A percentile compares a stretch with the other conserved stretches of the same genome.
Evolutionary conservation across 164 flowering plant species (phyloP).

Genomic region (Hamamelis virginiana): DNA sequence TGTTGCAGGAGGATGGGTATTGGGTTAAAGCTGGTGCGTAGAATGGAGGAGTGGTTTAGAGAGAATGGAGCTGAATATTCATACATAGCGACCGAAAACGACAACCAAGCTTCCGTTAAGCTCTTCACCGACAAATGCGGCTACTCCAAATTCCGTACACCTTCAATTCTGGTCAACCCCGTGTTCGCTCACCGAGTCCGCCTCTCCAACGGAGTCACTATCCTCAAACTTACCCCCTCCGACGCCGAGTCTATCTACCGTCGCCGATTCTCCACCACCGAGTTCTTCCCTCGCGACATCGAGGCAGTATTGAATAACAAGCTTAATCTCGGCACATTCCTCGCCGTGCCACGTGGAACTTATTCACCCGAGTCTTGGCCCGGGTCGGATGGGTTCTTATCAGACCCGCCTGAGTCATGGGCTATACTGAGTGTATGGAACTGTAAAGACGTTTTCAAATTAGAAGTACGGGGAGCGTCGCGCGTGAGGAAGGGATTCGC

Average conservation of each 20-base stretch:
- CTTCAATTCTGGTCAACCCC: slow-evolving; percentile 84
- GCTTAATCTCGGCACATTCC: slow-evolving; percentile 78
- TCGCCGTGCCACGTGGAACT: slow-evolving; percentile 54
- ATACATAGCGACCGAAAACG: slow-evolving; percentile 89
- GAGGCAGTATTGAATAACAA: slow-evolving; percentile 66
- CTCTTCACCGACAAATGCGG: slow-evolving; percentile 82
- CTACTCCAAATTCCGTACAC: slow-evolving; percentile 84
- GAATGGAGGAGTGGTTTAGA: slow-evolving; percentile 76
- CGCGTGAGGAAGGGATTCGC: slow-evolving; percentile 37
- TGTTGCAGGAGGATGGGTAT: slow-evolving; percentile 80
- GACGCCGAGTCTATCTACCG: slow-evolving; percentile 87
- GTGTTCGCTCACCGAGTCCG: slow-evolving; percentile 74
- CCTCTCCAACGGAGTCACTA: slow-evolving; percentile 34
- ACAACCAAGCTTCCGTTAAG: slow-evolving; percentile 73
- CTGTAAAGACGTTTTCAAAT: slow-evolving; percentile 57
- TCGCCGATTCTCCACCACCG: slow-evolving; percentile 69
- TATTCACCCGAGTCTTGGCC: slow-evolving; percentile 31
- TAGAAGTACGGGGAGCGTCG: slow-evolving; percentile 83
- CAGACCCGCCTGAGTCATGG: slow-evolving; percentile 83
- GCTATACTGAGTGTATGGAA: slow-evolving; percentile 88
- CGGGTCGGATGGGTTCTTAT: slow-evolving; percentile 47
- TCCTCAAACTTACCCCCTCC: slow-evolving; percentile 46
- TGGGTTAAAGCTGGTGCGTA: slow-evolving; percentile 58
- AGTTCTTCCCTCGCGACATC: slow-evolving; percentile 95
- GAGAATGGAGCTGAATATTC: slow-evolving; percentile 87